Evolutionary conservation across 345 rosid genomes (phyloP), one percentile per base, ranked within the genome.

Genomic region (Geranium rotundifolium): DNA sequence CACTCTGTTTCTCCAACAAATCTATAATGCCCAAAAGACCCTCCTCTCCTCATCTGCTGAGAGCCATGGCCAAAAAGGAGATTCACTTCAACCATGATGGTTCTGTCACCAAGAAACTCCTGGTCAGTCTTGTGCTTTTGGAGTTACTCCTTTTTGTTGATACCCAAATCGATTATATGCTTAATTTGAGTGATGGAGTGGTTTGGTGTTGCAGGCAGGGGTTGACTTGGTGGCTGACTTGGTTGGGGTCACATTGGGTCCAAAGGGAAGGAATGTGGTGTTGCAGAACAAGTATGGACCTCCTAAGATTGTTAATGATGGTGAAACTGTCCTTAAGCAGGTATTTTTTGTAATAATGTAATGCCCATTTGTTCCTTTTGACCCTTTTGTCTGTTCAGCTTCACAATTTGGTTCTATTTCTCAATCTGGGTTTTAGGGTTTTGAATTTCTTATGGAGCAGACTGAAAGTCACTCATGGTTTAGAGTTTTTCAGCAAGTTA

Each of bases 231-330:
- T 91, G 74, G 95, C 96, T 4, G 85, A 80, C 80, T 81, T 91
- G 10, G 70, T 91, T 27, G 96, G 98, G n/a, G 88, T 89, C 58
- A 91, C 98, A 52, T 74, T 91, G 70, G 98, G 98, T 64, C 98
- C 98, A 30, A 89, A 85, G 71, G 98, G 98, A 64, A 81, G 98
- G 72, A 91, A 91, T 71, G 96, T 91, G 46, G 89, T 91, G 73
- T 73, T 91, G 80, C 83, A 79, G 76, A 89, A 91, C 75, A 86
- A 86, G 83, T 91, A 91, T 64, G 96, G 98, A 56, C 89, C 96
- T 57, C 98, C 96, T 14, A 85, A 74, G 86, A 91, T 91, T 71
- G 96, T 91, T 68, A 91, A 91, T 68, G 98, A 91, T 56, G 98
- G 98, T 27, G 96, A 89, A 78, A 89, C 96, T 46, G 90, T 91